phyloP scores from a whole-genome alignment of 2,329 filamentous ascomycete genomes.

The Dryadomyces sulphureus region DNA sequence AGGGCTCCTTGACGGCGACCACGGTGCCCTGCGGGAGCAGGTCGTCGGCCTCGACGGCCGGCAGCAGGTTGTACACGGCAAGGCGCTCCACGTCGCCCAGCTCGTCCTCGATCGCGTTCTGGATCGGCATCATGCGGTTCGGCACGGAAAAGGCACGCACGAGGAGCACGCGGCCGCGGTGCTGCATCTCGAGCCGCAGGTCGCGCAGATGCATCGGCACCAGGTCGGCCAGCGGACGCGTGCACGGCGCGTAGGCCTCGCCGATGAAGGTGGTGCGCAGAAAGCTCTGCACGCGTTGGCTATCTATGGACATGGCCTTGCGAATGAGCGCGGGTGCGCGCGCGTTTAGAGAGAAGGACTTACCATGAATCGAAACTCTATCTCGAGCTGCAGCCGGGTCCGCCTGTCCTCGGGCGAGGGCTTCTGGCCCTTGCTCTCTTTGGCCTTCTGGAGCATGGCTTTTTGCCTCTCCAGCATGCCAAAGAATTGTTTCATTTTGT shows the following conservation, averaged over 20 bases:
- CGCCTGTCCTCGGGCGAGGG: too few relatives aligned
- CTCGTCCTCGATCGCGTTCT: slow-evolving; percentile 53
- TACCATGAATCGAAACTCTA: too few relatives aligned
- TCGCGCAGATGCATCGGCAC: slow-evolving; percentile 4
- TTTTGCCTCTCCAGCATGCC: too few relatives aligned
- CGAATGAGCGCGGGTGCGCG: too few relatives aligned
- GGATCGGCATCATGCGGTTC: slow-evolving; percentile 1
- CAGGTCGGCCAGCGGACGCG: slow-evolving; percentile 3
- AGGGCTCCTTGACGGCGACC: slow-evolving; percentile 22
- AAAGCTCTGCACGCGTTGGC: too few relatives aligned
- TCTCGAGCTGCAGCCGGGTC: too few relatives aligned
- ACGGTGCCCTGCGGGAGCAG: slow-evolving; percentile 7
- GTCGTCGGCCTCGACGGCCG: neutral
- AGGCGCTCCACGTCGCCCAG: slow-evolving; percentile 63
- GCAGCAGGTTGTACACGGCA: slow-evolving; percentile 36
- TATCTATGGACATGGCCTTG: too few relatives aligned
- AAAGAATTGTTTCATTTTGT: too few relatives aligned
- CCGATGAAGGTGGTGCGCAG: slow-evolving; percentile 3
- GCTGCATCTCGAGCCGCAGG: slow-evolving; percentile 9
- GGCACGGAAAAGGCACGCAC: slow-evolving; percentile 5
- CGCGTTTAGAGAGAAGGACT: too few relatives aligned
- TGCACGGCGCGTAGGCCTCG: slow-evolving; percentile 8
- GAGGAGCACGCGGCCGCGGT: slow-evolving; percentile 8
- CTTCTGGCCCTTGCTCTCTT: too few relatives aligned
- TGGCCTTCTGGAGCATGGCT: too few relatives aligned